phyloP scores from a whole-genome alignment of 2,329 filamentous ascomycete species.

The Podosphaera aphanis region DNA sequence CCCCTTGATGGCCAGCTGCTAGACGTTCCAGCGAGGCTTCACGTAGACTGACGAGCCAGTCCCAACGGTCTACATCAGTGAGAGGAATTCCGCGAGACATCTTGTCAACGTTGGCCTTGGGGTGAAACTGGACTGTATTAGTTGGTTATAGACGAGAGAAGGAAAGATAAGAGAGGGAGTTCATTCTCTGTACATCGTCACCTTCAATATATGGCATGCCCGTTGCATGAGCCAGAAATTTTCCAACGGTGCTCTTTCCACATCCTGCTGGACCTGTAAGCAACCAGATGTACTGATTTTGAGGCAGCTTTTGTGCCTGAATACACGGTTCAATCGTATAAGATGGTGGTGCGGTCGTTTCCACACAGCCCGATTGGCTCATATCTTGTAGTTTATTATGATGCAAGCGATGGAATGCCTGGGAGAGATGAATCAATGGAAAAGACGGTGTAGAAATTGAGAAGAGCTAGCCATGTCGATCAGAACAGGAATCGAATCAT shows the following conservation, averaged over 20 bases:
- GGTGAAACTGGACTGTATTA: slow-evolving; percentile 35
- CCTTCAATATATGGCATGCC: slow-evolving; percentile 52
- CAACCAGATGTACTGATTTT: slow-evolving; percentile 49
- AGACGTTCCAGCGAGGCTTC: slow-evolving; percentile 38
- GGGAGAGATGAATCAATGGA: background rate
- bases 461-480: too few relatives aligned
- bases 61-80: slow-evolving; percentile 87
- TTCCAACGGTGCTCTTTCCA: slow-evolving; percentile 55
- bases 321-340: background rate
- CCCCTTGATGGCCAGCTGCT: slow-evolving; percentile 33
- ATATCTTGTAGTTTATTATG: background rate
- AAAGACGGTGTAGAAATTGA: too few relatives aligned
- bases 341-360: background rate
- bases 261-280: slow-evolving; percentile 60
- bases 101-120: slow-evolving; percentile 63
- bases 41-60: slow-evolving; percentile 69
- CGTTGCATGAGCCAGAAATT: slow-evolving; percentile 37
- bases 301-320: background rate
- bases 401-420: background rate
- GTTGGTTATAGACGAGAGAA: background rate
- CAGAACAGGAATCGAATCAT: too few relatives aligned
- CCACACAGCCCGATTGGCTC: background rate
- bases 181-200: slow-evolving; percentile 37
- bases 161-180: background rate
- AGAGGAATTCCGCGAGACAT: slow-evolving; percentile 69